Base-by-base conservation (phyloP, 2,329 filamentous ascomycete genomes). In the Calonectria henricotiae region DNA sequence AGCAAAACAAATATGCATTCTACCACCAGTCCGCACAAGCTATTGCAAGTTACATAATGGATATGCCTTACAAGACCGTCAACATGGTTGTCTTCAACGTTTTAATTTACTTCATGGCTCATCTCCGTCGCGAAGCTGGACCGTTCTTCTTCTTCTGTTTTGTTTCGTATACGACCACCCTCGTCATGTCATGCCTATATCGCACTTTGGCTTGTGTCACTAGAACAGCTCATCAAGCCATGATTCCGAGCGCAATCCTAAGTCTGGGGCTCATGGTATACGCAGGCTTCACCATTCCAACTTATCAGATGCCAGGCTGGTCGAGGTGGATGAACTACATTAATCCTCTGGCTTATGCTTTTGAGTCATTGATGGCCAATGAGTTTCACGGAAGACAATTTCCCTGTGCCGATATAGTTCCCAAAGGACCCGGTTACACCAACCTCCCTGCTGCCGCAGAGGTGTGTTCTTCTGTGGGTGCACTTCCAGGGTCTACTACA, bases 21-120 rank as follows among this genome's bases (percentile, higher is more conserved):
- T 97, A 98, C 78, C 95, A 97, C 78, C 94, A 95, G 0, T 95
- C 93, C 9, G 93, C 94, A 17, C 94, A 98, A 86, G 94, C 94
- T 15, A 88, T 94, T 69, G 90, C 93, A 0, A 96, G 93, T 17
- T 96, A 97, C 92, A 82, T 98, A 30, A 92, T 90, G 71, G 95
- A 98, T 76, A 83, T 97, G 82, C 95, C 95, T 0, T 94, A 94
- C 82, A 97, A 83, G 74, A 82, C 97, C 7, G 39, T 82, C 23
- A 95, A 95, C 76, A 84, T 89, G 1, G 87, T 96, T 73, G 83
- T 89, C 5, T 97, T 97, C 86, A 96, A 97, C 79, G 63, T 95
- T 30, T 87, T 90, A 1, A 83, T 98, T 4, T 98, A 98, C 84
- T 98, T 98, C 83, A 92, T 98, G 90, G 92, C 93, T 0, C 93